Conservation (phyloP, 2,329 filamentous ascomycete genomes). For the Calycina marina region DNA sequence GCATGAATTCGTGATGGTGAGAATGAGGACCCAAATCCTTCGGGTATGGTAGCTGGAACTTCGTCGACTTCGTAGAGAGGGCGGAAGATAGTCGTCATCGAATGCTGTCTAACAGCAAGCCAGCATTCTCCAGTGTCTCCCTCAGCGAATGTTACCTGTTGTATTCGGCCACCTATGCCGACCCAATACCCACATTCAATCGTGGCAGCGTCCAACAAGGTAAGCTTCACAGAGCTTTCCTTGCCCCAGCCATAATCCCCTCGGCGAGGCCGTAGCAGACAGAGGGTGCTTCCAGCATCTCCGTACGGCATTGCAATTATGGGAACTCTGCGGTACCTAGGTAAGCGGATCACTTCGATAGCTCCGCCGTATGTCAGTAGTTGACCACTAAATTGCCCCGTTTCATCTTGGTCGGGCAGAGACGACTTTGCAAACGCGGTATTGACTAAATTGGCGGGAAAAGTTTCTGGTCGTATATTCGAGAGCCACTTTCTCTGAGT, state of each 20-base stretch:
- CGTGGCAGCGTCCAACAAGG: constrained; percentile 9
- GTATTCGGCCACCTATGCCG: constrained; percentile 28
- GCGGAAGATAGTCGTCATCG: constrained; percentile 29
- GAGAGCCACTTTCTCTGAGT: constrained; percentile 14
- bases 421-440: constrained; percentile 3
- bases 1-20: constrained; percentile 36
- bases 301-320: constrained; percentile 19
- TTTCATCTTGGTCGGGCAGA: constrained; percentile 2
- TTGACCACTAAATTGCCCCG: constrained; percentile 6
- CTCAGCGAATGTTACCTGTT: constrained; percentile 31
- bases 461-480: constrained; percentile 15
- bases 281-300: constrained; percentile 19
- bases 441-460: constrained; percentile 10
- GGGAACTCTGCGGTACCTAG: constrained; percentile 6
- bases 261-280: constrained; percentile 15
- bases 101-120: constrained; percentile 31
- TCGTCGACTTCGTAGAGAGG: constrained; percentile 13
- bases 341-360: constrained; percentile 9
- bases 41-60: constrained; percentile 4
- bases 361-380: constrained; percentile 15
- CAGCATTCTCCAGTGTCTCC: constrained; percentile 25
- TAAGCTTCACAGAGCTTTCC: constrained; percentile 10
- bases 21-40: constrained; percentile 6
- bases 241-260: constrained; percentile 18
- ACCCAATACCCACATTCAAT: constrained; percentile 19